Percentiles rank a stretch among this genome's conserved stretches.
Evolutionary conservation across 352 stramenopile species (phyloP).

Genomic region (Pythium scleroteichum): DNA sequence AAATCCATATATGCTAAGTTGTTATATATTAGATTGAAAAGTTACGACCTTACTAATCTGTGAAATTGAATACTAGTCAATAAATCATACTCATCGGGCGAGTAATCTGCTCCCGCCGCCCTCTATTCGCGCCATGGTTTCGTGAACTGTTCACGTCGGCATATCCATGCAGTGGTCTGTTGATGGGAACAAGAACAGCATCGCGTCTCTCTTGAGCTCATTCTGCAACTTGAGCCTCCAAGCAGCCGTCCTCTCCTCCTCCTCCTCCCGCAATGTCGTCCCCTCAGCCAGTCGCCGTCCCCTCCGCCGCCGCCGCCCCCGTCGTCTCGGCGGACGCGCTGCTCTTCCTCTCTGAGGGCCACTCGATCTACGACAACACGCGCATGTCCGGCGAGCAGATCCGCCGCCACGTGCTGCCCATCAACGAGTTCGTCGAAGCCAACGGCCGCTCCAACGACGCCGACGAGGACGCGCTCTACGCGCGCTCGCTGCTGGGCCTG

Average conservation of each 20-base stretch:
- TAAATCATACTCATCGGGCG: neutral
- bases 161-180: conserved; percentile 20
- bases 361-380: conserved; percentile 58
- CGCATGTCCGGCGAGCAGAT: conserved; percentile 59
- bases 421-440: conserved; percentile 36
- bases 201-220: neutral
- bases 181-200: conserved; percentile 1
- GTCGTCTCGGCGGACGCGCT: conserved; percentile 10
- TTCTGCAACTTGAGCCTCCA: neutral
- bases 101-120: neutral
- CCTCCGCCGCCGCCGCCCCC: neutral
- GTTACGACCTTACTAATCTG: neutral
- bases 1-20: too few species aligned
- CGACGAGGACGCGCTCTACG: conserved; percentile 45
- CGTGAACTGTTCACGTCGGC: conserved; percentile 20
- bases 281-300: neutral
- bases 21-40: neutral
- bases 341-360: conserved; percentile 20
- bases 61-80: neutral
- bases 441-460: conserved; percentile 47
- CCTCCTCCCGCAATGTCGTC: too few species aligned
- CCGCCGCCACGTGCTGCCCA: conserved; percentile 44
- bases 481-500: conserved; percentile 46
- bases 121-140: conserved; percentile 17
- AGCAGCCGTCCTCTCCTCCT: neutral